Evolutionary conservation across 495 filamentous ascomycete species (phyloP).

Genomic region (Aspergillus kassunensis): DNA sequence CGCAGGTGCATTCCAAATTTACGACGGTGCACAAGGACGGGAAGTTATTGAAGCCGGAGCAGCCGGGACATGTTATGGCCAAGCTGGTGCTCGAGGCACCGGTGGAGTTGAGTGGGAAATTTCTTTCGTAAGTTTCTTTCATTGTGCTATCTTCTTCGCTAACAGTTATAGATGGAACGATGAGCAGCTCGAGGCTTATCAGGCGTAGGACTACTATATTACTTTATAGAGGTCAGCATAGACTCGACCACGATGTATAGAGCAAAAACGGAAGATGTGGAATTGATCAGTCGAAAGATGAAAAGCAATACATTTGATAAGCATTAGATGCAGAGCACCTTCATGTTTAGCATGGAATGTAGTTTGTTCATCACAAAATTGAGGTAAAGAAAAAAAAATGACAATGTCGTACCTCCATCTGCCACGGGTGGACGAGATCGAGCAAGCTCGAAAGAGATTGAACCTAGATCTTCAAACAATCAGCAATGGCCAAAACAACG

Average conservation of each 20-base stretch:
- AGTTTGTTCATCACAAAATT: slow-evolving; percentile 62
- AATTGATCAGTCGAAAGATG: slow-evolving; percentile 88
- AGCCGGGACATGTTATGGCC: slow-evolving; percentile 83
- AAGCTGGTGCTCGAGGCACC: slow-evolving; percentile 62
- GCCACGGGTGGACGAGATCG: not conserved
- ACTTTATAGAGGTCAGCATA: slow-evolving; percentile 34
- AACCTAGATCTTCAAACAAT: slow-evolving; percentile 25
- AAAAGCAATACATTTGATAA: slow-evolving; percentile 79
- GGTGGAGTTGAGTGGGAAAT: slow-evolving; percentile 67
- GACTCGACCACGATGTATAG: slow-evolving; percentile 23
- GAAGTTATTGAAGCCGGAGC: slow-evolving; percentile 71
- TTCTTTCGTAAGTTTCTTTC: slow-evolving; percentile 55
- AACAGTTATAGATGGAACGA: slow-evolving; percentile 64
- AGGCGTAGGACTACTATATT: slow-evolving; percentile 33
- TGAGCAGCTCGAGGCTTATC: slow-evolving; percentile 60
- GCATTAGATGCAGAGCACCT: slow-evolving; percentile 61
- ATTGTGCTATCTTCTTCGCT: slow-evolving; percentile 22
- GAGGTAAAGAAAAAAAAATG: slow-evolving; percentile 7
- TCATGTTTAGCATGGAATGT: slow-evolving; percentile 94
- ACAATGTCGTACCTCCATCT: slow-evolving; percentile 4
- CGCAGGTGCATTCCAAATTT: slow-evolving; percentile 66
- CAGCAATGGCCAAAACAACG: slow-evolving; percentile 23
- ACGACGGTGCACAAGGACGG: slow-evolving; percentile 60
- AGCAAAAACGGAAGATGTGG: slow-evolving; percentile 13
- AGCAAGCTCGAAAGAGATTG: not conserved